Percentiles rank a stretch among this genome's conserved stretches.
Conservation (phyloP, 805 yeast genomes). For the Suhomyces pyralidae region DNA sequence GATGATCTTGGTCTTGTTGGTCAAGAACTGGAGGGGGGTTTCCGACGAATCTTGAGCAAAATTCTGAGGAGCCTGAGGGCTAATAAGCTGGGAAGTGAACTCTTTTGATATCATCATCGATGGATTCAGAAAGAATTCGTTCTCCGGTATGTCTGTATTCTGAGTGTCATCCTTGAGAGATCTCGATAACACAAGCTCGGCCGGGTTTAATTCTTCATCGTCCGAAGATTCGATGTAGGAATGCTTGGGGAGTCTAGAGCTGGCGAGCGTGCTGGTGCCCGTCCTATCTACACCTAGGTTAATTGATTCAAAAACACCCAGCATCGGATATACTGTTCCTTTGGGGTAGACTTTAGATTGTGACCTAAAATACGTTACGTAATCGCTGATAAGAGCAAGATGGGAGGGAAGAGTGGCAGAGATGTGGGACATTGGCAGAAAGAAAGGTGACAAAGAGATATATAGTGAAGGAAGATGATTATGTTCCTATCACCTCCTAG, state of each 20-base stretch:
- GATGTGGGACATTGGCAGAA: no score
- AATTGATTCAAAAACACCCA: constrained; percentile 14
- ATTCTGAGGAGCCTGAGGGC: background rate
- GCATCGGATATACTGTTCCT: background rate
- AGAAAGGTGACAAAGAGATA: no score
- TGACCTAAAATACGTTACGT: background rate
- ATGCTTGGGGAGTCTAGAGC: constrained; percentile 1
- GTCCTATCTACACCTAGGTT: constrained; percentile 5
- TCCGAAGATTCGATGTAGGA: constrained; percentile 9
- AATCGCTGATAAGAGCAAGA: background rate
- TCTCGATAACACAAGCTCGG: constrained; percentile 12
- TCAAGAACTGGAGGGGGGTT: constrained; percentile 31
- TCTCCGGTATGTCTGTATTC: constrained; percentile 7
- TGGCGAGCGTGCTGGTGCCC: background rate
- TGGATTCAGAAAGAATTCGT: constrained; percentile 19
- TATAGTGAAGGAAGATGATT: no score
- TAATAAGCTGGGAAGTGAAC: background rate
- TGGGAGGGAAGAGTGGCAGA: no score
- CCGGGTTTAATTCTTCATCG: constrained; percentile 14
- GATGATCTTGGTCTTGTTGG: constrained; percentile 24
- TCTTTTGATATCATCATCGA: constrained; percentile 10
- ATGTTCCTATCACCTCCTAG: no score
- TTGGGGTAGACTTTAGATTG: background rate
- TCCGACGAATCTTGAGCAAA: constrained; percentile 3
- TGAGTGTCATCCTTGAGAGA: constrained; percentile 2